Conservation (phyloP, 2,329 filamentous ascomycete species). For the Botrytis cinerea region DNA sequence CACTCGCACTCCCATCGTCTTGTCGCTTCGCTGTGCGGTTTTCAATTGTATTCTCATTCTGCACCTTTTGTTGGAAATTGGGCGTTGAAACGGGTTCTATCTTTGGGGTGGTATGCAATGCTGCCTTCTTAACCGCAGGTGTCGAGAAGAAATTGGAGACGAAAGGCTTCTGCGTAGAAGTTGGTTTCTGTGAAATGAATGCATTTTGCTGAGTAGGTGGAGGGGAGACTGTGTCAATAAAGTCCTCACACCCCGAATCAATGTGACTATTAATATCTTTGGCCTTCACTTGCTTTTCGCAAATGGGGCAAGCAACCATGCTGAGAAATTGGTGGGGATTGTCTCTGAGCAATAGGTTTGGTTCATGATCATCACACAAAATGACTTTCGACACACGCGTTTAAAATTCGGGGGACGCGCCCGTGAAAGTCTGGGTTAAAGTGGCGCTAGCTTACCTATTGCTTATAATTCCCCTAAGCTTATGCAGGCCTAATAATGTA, state of each 20-base stretch:
- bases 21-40: conserved; percentile 34
- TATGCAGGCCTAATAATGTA: not conserved
- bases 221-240: conserved; percentile 55
- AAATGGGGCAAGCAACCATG: conserved; percentile 77
- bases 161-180: conserved; percentile 44
- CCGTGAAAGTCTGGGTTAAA: not conserved
- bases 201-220: conserved; percentile 43
- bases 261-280: conserved; percentile 86
- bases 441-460: conserved; percentile 10
- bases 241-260: conserved; percentile 75
- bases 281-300: conserved; percentile 69
- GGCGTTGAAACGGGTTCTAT: conserved; percentile 41
- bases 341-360: not conserved
- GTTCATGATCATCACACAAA: conserved; percentile 8
- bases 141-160: conserved; percentile 64
- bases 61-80: conserved; percentile 42
- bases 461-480: not conserved
- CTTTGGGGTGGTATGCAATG: conserved; percentile 37
- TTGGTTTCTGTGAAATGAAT: conserved; percentile 49
- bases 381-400: not conserved
- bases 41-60: conserved; percentile 31
- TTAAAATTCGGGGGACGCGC: conserved; percentile 9
- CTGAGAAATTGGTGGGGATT: conserved; percentile 18
- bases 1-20: conserved; percentile 32
- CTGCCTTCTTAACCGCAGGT: conserved; percentile 57